These are phyloP conservation scores for Microcos paniculata DNA, from an alignment of 345 rosid species.

Conservation along the genomic window DNA sequence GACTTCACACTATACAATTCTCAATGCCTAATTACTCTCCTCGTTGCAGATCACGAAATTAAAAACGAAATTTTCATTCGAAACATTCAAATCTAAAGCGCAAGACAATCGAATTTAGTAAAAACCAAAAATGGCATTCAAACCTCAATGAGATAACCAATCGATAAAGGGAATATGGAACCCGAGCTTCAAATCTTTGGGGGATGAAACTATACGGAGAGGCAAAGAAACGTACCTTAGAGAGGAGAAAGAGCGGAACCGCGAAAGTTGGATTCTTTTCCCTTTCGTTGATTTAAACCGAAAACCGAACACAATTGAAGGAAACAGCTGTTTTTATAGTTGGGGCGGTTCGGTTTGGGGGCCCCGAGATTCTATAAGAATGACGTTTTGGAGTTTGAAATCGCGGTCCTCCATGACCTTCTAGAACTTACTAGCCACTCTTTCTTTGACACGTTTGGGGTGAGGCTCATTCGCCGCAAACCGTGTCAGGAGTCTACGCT, in stretches of 20 bases:
- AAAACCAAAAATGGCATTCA: not conserved
- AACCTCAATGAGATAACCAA: no score
- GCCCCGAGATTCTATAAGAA: constrained; percentile 14
- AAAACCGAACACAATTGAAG: not conserved
- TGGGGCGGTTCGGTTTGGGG: not conserved
- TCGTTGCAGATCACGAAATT: not conserved
- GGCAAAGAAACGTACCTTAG: constrained; percentile 19
- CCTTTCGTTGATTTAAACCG: constrained; percentile 6
- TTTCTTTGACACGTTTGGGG: constrained; percentile 33
- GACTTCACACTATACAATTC: not conserved
- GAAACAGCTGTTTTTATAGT: not conserved
- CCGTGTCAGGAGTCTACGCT: not conserved
- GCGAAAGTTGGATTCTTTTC: not conserved
- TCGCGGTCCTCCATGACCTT: constrained; percentile 29
- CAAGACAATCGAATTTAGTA: not conserved
- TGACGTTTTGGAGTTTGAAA: no score
- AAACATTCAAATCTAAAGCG: not conserved
- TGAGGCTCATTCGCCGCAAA: not conserved
- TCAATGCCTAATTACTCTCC: not conserved
- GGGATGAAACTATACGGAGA: not conserved
- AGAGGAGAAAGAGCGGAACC: constrained; percentile 7
- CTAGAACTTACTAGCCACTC: constrained; percentile 41
- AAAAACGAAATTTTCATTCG: not conserved
- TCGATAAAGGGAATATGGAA: not conserved
- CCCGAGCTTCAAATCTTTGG: not conserved